Evolutionary conservation across 805 yeast genomes (phyloP), one percentile per base, ranked within the genome.

Genomic region (Lachancea dasiensis): DNA sequence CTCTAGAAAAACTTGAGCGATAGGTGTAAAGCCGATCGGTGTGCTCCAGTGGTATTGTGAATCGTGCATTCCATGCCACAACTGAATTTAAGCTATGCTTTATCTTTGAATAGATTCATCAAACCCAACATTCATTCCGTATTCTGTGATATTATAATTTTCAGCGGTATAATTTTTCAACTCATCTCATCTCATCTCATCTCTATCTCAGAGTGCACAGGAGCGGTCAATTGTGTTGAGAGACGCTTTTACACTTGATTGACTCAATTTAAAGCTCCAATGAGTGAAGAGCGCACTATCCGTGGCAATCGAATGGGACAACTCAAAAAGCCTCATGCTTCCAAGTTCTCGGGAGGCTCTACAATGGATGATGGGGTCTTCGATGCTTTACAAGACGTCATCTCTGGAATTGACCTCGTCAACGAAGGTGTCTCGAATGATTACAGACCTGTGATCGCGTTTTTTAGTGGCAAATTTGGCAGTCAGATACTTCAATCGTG

Each of bases 401-500:
- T 60, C n/a, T 34, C 41, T 4, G 19, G 26, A n/a, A 38, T 42
- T 19, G 39, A 42, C 17, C 39, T 58, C 16, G 48, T 50, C 7
- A 40, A 36, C 14, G 45, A 50, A 7, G 42, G 27, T 5, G 48
- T 31, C 14, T 38, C 51, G 1, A 51, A 45, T 14, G 51, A 61
- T 38, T 58, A 41, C 20, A 46, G 38, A 18, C 52, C 49, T 13
- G 40, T 66, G 22, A 39, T 52, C 9, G 52, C 52, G 2, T 66
- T 67, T 43, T 54, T 62, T 19, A 50, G 56, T 11, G 61, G 54
- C 36, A 68, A 68, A 5, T 61, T 56, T 34, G 54, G 51, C 2
- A 43, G 52, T 7, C 71, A 68, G 44, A 47, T 63, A 11, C 47
- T 68, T 2, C 75, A 71, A 41, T 47, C 68, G 4, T 72, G 77